Base-by-base conservation (phyloP, 1,284 basidiomycete species). In the Microstroma glucosiphilum region DNA sequence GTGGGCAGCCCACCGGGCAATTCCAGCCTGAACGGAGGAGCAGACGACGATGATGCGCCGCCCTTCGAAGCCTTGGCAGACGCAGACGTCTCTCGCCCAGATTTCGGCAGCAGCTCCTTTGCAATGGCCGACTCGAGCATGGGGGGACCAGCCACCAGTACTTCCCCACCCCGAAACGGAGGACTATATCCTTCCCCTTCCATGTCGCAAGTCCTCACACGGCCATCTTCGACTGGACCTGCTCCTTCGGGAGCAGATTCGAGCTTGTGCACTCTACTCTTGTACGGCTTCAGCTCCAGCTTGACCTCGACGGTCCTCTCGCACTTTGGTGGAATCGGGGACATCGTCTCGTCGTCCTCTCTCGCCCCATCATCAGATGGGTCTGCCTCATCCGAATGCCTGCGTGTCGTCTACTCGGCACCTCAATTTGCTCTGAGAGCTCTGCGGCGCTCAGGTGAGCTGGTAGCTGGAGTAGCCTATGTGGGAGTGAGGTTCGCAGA, bases 231-330 rank as follows among this genome's bases (percentile, higher is more conserved):
- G 4, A 37, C 30, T 9, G 30, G 30, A 37, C 30, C 30, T 9
- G 30, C 30, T 37, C 9, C 30, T 4, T 37, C 30, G 3, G 30
- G 30, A 3, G 43, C 43, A 17, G 51, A 54, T 8, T 54, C 51
- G 21, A 26, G 21, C 13, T 23, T 54, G 26, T 54, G 57, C 57
- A 58, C 59, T 25, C 37, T 60, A 2, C 11, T 60, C 23, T 7
- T 60, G 17, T 60, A 60, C 30, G 59, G 59, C 56, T 60, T 60
- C 59, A 15, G 26, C 40, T 40, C 59, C 23, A 21, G 15, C 19
- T 19, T 46, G 4, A 41, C 15, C 19, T 37, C 56, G 9, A 43
- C 59, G 19, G 59, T 60, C 43, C 37, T 48, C 21, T 49, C 54
- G 19, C 59, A 60, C 40, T 60, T 56, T 43, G 23, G 37, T n/a